These are phyloP conservation scores for Melampsora americana DNA, from an alignment of 1,284 basidiomycete species.

Conservation along the genomic window DNA sequence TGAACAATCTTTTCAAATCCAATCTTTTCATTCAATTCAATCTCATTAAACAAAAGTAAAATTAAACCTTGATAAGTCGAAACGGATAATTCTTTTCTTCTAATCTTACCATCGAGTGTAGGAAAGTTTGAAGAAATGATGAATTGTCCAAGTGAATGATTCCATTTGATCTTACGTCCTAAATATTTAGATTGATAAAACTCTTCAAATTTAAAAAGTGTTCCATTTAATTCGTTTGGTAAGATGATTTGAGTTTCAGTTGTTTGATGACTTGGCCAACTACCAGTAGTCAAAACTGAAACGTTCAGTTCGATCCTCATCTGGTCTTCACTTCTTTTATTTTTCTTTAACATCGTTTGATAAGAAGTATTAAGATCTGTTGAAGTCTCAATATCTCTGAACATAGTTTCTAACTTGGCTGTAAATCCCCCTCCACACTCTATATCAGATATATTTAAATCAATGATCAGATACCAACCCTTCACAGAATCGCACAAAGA, in stretches of 20 bases:
- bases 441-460: constrained; percentile 53
- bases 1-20: constrained; percentile 68
- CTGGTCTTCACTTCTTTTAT: neutral
- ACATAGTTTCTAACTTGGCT: constrained; percentile 82
- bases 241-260: constrained; percentile 46
- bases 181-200: constrained; percentile 52
- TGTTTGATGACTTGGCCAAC: constrained; percentile 59
- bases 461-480: no score
- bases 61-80: constrained; percentile 85
- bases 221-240: constrained; percentile 3
- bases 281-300: constrained; percentile 60
- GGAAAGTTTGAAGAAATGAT: constrained; percentile 49
- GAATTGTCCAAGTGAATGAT: constrained; percentile 51
- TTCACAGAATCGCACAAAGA: no score
- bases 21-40: constrained; percentile 57
- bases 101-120: constrained; percentile 44
- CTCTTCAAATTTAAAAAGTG: constrained; percentile 47
- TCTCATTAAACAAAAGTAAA: constrained; percentile 83
- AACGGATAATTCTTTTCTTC: constrained; percentile 84
- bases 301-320: constrained; percentile 57
- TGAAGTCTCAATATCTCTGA: constrained; percentile 75
- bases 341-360: neutral
- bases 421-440: constrained; percentile 82
- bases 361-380: constrained; percentile 60
- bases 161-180: constrained; percentile 52